Evolutionary conservation across 78 protist species (phyloP).

Genomic region (Bodo saltans): DNA sequence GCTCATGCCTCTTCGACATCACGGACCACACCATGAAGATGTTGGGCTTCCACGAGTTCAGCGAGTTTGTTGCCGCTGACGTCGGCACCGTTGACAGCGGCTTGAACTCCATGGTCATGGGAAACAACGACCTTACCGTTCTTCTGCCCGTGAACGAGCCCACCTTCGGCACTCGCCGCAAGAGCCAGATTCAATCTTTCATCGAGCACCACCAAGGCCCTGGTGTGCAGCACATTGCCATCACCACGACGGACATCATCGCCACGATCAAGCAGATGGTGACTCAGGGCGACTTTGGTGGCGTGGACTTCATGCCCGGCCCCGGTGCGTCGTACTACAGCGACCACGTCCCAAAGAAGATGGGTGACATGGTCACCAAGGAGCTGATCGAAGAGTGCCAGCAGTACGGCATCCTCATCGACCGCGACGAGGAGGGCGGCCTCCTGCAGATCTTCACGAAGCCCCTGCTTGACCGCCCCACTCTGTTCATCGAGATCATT

Average conservation of each 20-base stretch:
- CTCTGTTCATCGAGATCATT: conserved; percentile 82
- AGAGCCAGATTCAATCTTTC: conserved; percentile 79
- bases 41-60: conserved; percentile 81
- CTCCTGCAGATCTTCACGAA: conserved; percentile 88
- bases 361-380: conserved; percentile 8
- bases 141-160: conserved; percentile 91
- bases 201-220: conserved; percentile 85
- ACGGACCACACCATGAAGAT: conserved; percentile 36
- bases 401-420: conserved; percentile 71
- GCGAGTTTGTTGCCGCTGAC: conserved; percentile 84
- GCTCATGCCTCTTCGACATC: neutral
- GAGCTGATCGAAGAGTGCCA: conserved; percentile 67
- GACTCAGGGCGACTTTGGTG: conserved; percentile 50
- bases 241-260: conserved; percentile 60
- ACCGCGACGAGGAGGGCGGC: conserved; percentile 83
- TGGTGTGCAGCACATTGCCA: conserved; percentile 92
- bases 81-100: conserved; percentile 82
- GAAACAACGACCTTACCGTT: conserved; percentile 59
- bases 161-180: conserved; percentile 65
- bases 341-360: conserved; percentile 39
- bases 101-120: conserved; percentile 65
- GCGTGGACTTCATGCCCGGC: conserved; percentile 70
- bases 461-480: conserved; percentile 82
- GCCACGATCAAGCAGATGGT: conserved; percentile 37
- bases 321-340: conserved; percentile 69